These are phyloP conservation scores for Colletotrichum chlorophyti DNA, from an alignment of 2,329 filamentous ascomycete genomes.

Conservation along the genomic window DNA sequence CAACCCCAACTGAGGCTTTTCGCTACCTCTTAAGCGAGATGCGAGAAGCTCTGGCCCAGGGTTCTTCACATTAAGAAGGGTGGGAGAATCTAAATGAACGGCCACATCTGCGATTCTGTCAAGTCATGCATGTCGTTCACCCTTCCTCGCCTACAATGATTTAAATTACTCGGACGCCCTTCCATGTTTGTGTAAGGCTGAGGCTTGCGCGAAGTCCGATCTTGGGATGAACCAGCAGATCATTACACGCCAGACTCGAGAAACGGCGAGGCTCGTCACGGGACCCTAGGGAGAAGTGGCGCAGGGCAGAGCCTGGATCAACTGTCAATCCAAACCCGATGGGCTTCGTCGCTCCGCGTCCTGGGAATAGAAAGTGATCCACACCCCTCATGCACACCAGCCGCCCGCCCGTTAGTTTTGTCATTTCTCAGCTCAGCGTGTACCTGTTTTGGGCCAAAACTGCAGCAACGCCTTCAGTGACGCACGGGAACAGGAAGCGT, in stretches of 20 bases:
- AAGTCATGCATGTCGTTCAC: neutral
- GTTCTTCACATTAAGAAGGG: neutral
- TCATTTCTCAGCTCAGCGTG: slow-evolving; percentile 6
- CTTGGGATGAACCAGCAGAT: no score
- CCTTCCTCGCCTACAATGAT: neutral
- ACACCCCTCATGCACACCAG: slow-evolving; percentile 6
- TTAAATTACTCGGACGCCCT: neutral
- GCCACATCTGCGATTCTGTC: no score
- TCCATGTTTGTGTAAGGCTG: slow-evolving; percentile 14
- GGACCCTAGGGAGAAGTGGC: neutral
- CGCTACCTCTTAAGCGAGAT: slow-evolving; percentile 10
- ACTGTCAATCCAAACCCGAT: slow-evolving; percentile 23
- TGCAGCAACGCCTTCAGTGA: neutral
- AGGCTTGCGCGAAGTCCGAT: neutral
- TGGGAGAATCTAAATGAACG: neutral
- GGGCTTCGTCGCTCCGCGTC: slow-evolving; percentile 18
- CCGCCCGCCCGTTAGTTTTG: neutral
- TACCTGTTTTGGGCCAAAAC: neutral
- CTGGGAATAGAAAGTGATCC: slow-evolving; percentile 20
- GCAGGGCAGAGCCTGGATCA: slow-evolving; percentile 12
- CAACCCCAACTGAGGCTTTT: neutral
- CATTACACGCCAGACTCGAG: no score
- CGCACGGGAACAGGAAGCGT: no score
- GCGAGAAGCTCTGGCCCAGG: neutral
- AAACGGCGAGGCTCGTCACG: slow-evolving; percentile 1